phyloP scores from a whole-genome alignment of 1,139 yeast species.

The Waltiozyma solani region DNA sequence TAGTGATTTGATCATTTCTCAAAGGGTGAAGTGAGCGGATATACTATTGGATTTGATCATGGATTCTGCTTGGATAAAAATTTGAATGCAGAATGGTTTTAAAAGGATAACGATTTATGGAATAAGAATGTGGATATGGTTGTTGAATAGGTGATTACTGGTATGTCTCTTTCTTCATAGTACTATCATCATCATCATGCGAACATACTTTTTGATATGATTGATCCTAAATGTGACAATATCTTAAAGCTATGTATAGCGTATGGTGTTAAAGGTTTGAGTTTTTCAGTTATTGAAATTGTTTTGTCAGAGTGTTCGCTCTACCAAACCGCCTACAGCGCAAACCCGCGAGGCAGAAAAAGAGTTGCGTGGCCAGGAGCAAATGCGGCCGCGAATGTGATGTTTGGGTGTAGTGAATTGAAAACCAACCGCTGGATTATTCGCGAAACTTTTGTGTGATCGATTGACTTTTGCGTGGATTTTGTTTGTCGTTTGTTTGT shows the following conservation, averaged over 20 bases:
- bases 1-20: too few species aligned
- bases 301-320: not conserved
- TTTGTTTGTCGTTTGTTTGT: too few species aligned
- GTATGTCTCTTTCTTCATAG: not conserved
- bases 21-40: too few species aligned
- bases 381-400: not conserved
- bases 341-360: not conserved
- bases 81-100: too few species aligned
- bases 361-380: not conserved
- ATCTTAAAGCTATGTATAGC: not conserved
- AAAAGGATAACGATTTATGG: too few species aligned
- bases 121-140: too few species aligned
- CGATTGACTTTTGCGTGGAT: too few species aligned
- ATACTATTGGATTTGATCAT: too few species aligned
- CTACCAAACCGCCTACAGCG: not conserved
- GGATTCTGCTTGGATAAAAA: too few species aligned
- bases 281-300: conserved; percentile 1
- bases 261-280: not conserved
- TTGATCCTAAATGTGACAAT: not conserved
- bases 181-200: not conserved
- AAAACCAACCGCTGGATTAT: too few species aligned
- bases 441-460: not conserved
- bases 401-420: not conserved
- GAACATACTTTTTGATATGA: conserved; percentile 1
- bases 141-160: too few species aligned